These are phyloP conservation scores for Aspergillus aculeatus DNA, from an alignment of 2,329 filamentous ascomycete species.

Conservation along the genomic window DNA sequence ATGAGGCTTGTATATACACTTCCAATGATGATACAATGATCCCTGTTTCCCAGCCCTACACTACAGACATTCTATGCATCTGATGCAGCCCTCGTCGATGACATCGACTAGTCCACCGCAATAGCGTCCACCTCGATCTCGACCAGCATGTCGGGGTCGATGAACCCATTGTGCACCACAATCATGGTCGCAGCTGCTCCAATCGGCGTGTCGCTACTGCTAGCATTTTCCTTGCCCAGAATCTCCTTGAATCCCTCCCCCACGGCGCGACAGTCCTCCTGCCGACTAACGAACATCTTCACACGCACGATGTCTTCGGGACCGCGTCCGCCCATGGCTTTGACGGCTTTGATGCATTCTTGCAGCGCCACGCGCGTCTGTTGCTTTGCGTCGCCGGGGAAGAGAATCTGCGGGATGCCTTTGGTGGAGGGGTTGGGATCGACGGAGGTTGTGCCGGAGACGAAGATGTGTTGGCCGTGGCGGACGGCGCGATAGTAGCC, in stretches of 20 bases:
- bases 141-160: conserved; percentile 39
- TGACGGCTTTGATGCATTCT: conserved; percentile 34
- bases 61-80: not conserved
- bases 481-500: conserved; percentile 43
- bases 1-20: too few relatives aligned
- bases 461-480: conserved; percentile 35
- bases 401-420: conserved; percentile 24
- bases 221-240: conserved; percentile 22
- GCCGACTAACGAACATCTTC: conserved; percentile 34
- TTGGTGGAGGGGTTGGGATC: conserved; percentile 28
- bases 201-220: conserved; percentile 17
- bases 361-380: conserved; percentile 31
- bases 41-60: not conserved
- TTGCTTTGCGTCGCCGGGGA: conserved; percentile 31
- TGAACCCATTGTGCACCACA: conserved; percentile 38
- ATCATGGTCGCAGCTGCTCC: conserved; percentile 40
- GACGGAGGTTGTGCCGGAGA: conserved; percentile 41
- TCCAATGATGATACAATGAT: too few relatives aligned
- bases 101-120: conserved; percentile 18
- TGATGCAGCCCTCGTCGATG: not conserved
- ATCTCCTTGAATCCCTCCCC: conserved; percentile 31
- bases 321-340: conserved; percentile 32
- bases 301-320: conserved; percentile 36
- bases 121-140: conserved; percentile 43
- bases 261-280: conserved; percentile 31